Conservation (phyloP, 2,329 filamentous ascomycete genomes). For the Cadophora malorum region DNA sequence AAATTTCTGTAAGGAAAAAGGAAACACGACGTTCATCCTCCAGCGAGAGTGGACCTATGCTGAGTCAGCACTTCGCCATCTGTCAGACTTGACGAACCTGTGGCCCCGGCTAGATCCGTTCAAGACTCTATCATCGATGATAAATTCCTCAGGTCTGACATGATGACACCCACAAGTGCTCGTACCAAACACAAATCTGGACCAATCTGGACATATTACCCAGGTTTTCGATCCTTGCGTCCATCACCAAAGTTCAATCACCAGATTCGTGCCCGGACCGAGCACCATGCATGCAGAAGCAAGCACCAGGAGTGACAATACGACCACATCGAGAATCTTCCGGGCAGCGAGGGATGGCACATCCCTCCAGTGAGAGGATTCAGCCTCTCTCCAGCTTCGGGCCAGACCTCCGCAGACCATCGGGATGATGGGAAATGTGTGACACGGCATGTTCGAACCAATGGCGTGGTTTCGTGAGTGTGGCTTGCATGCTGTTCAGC, state of each 20-base stretch:
- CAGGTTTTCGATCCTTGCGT: slow-evolving; percentile 14
- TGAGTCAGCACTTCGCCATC: too few species aligned
- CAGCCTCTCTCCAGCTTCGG: slow-evolving; percentile 22
- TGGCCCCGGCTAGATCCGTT: too few species aligned
- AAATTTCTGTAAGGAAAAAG: not conserved
- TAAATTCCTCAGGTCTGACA: not conserved
- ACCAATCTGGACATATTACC: slow-evolving; percentile 10
- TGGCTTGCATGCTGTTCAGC: slow-evolving; percentile 23
- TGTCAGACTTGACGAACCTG: too few species aligned
- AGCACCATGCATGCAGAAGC: slow-evolving; percentile 14
- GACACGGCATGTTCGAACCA: slow-evolving; percentile 11
- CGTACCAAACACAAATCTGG: not conserved
- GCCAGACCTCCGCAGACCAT: slow-evolving; percentile 13
- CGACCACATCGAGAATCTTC: slow-evolving; percentile 7
- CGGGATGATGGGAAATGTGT: not conserved
- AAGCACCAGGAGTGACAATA: slow-evolving; percentile 16
- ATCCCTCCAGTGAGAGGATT: slow-evolving; percentile 19
- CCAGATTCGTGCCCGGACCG: slow-evolving; percentile 13
- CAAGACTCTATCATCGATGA: not conserved
- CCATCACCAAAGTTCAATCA: not conserved
- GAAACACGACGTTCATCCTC: not conserved
- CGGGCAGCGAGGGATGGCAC: not conserved
- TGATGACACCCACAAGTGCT: not conserved
- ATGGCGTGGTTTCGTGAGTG: slow-evolving; percentile 5
- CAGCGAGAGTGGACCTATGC: too few species aligned